Percentiles rank a stretch among this genome's conserved stretches.
These are phyloP conservation scores for Lepiota venenata DNA, from an alignment of 768 basidiomycete species.

Conservation along the genomic window DNA sequence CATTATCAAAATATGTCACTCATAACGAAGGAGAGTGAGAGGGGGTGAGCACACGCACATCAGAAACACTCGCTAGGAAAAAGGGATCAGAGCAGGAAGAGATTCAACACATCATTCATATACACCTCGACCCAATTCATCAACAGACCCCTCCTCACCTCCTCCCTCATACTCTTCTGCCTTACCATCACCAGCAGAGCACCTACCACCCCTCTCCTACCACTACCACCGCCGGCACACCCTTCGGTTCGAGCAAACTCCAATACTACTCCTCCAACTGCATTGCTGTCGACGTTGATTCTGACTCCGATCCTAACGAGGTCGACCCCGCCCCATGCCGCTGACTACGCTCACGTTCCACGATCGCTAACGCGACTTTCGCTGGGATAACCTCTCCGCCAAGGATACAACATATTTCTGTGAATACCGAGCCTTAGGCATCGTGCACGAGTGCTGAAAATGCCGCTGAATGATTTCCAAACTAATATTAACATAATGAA, in stretches of 20 bases:
- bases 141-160: conserved; percentile 55
- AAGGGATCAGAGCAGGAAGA: conserved; percentile 3
- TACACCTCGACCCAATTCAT: conserved; percentile 78
- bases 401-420: conserved; percentile 83
- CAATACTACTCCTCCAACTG: conserved; percentile 53
- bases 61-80: background rate
- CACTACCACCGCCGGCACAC: no score
- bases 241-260: conserved; percentile 36
- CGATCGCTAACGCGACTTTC: conserved; percentile 50
- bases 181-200: conserved; percentile 20
- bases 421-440: conserved; percentile 70
- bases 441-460: conserved; percentile 65
- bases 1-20: conserved; percentile 49
- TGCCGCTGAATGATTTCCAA: conserved; percentile 55
- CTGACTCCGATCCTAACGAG: no score
- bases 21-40: conserved; percentile 32
- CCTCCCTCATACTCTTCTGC: conserved; percentile 40
- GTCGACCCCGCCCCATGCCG: no score
- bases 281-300: conserved; percentile 20
- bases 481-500: no score
- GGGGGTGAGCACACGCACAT: no score
- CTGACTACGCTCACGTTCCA: conserved; percentile 24
- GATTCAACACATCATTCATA: conserved; percentile 64
- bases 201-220: conserved; percentile 12
- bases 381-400: conserved; percentile 71